These are phyloP conservation scores for Calonectria crousiana DNA, from an alignment of 2,329 filamentous ascomycete genomes.

Conservation along the genomic window DNA sequence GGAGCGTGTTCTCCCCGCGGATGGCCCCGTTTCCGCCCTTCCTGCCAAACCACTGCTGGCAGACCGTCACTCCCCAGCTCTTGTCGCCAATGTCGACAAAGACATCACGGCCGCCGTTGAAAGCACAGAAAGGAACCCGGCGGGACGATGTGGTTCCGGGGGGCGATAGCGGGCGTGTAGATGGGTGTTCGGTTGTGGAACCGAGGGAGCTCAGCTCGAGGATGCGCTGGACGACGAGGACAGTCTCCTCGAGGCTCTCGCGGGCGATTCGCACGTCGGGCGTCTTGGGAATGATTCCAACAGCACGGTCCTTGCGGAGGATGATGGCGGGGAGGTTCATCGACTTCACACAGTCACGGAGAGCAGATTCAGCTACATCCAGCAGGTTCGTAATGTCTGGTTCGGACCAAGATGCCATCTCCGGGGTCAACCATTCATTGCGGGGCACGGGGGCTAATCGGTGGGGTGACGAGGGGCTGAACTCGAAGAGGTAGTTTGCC, in stretches of 20 bases:
- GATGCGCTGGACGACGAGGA: slow-evolving; percentile 92
- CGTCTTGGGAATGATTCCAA: slow-evolving; percentile 78
- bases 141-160: slow-evolving; percentile 29
- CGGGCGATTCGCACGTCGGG: slow-evolving; percentile 78
- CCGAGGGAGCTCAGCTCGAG: slow-evolving; percentile 81
- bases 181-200: slow-evolving; percentile 44
- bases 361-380: slow-evolving; percentile 86
- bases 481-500: slow-evolving; percentile 94
- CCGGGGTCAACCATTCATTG: slow-evolving; percentile 78
- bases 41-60: slow-evolving; percentile 88
- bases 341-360: slow-evolving; percentile 83
- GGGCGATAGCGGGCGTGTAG: slow-evolving; percentile 36
- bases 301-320: slow-evolving; percentile 89
- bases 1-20: slow-evolving; percentile 82
- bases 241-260: slow-evolving; percentile 95
- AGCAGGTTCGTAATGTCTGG: slow-evolving; percentile 83
- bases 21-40: slow-evolving; percentile 59
- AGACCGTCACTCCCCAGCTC: slow-evolving; percentile 92
- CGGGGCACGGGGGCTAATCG: slow-evolving; percentile 77
- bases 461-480: slow-evolving; percentile 72
- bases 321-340: slow-evolving; percentile 84
- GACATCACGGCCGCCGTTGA: slow-evolving; percentile 97
- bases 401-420: slow-evolving; percentile 83
- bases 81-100: slow-evolving; percentile 99
- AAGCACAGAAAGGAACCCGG: slow-evolving; percentile 90